These are phyloP conservation scores for Cytospora schulzeri DNA, from an alignment of 2,329 filamentous ascomycete genomes.

Conservation along the genomic window DNA sequence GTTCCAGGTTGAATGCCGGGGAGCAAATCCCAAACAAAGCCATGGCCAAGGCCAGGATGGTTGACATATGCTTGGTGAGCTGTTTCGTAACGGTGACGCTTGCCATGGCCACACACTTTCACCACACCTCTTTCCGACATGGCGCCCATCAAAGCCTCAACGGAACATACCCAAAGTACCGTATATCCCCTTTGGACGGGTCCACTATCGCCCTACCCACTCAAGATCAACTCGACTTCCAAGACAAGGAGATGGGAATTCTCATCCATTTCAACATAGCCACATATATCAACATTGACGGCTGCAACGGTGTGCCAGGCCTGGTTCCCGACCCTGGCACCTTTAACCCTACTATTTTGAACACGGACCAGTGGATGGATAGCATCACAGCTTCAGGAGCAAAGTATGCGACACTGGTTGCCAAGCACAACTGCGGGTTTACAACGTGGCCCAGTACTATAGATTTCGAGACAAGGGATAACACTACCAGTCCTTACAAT, in stretches of 20 bases:
- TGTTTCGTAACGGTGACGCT: background rate
- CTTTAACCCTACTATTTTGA: constrained; percentile 31
- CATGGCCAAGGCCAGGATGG: background rate
- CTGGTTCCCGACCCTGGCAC: constrained; percentile 31
- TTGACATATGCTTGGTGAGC: background rate
- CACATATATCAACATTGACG: constrained; percentile 33
- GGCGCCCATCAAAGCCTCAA: constrained; percentile 5
- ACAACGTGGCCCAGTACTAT: constrained; percentile 36
- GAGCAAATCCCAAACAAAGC: background rate
- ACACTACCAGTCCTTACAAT: constrained; percentile 33
- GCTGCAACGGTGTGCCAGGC: constrained; percentile 33
- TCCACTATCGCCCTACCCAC: constrained; percentile 34
- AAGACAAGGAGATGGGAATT: constrained; percentile 34
- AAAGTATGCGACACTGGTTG: constrained; percentile 36
- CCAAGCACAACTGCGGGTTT: constrained; percentile 38
- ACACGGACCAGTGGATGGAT: constrained; percentile 37
- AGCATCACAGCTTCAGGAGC: constrained; percentile 33
- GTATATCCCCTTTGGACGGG: constrained; percentile 34
- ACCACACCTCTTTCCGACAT: background rate
- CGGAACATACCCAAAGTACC: constrained; percentile 23
- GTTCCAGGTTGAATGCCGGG: background rate
- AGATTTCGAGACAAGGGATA: constrained; percentile 31
- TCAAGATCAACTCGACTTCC: constrained; percentile 32
- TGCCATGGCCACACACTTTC: background rate
- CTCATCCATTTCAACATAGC: constrained; percentile 35